These are phyloP conservation scores for Pichia sp. DNA, from an alignment of 1,139 yeast species.

Conservation along the genomic window DNA sequence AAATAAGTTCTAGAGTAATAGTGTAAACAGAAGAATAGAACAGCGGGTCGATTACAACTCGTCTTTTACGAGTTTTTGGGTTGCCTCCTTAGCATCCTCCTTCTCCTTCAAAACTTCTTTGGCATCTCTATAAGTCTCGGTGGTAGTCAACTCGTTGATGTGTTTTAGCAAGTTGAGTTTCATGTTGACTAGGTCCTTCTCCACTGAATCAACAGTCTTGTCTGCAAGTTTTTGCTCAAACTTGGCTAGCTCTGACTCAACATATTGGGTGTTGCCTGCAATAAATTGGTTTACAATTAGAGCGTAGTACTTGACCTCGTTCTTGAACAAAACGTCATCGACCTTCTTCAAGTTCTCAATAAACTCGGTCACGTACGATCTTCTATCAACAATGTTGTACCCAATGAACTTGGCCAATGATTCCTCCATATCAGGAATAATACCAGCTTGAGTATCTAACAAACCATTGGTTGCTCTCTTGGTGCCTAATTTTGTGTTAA, in stretches of 20 bases:
- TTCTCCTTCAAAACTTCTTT: constrained; percentile 16
- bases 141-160: constrained; percentile 28
- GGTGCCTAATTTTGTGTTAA: constrained; percentile 52
- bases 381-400: constrained; percentile 22
- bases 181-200: constrained; percentile 44
- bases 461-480: constrained; percentile 52
- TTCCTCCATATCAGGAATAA: constrained; percentile 35
- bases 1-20: no score
- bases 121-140: constrained; percentile 21
- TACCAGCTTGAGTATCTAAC: constrained; percentile 52
- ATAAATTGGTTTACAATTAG: constrained; percentile 48
- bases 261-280: constrained; percentile 45
- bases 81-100: constrained; percentile 10
- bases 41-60: constrained; percentile 19
- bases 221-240: constrained; percentile 42
- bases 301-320: constrained; percentile 43
- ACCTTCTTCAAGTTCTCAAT: constrained; percentile 30
- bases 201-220: constrained; percentile 20
- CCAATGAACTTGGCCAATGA: constrained; percentile 38
- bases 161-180: constrained; percentile 47
- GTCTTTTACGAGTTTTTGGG: constrained; percentile 16
- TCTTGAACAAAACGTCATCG: constrained; percentile 23
- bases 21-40: neutral
- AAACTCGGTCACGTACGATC: constrained; percentile 30
- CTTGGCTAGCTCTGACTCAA: constrained; percentile 50